Conservation (phyloP, 2,329 filamentous ascomycete species). For the Fusarium citri region DNA sequence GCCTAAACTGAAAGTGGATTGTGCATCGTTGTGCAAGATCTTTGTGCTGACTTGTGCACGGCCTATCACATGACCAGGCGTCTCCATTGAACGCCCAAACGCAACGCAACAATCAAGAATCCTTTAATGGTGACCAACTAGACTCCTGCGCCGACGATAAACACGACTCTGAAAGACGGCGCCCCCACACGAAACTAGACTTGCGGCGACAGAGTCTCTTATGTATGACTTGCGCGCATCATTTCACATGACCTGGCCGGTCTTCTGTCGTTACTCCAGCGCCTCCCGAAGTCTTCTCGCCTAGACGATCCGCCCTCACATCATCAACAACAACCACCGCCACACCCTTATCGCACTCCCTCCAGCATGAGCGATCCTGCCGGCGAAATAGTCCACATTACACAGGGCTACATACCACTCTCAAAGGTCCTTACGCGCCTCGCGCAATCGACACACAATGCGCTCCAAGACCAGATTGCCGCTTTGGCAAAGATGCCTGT, state of each 20-base stretch:
- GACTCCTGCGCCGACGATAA: conserved; percentile 3
- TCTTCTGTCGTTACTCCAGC: conserved; percentile 33
- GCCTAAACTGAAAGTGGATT: not conserved
- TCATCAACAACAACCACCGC: conserved; percentile 23
- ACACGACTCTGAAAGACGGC: not conserved
- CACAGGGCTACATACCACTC: conserved; percentile 80
- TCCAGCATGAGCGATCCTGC: conserved; percentile 68
- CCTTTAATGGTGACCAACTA: conserved; percentile 13
- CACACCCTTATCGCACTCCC: conserved; percentile 43
- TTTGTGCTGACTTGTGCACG: conserved; percentile 42
- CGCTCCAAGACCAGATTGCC: conserved; percentile 75
- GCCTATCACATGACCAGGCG: conserved; percentile 34
- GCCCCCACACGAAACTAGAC: not conserved
- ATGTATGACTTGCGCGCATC: conserved; percentile 22
- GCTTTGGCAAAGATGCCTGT: conserved; percentile 77
- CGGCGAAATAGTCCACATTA: conserved; percentile 76
- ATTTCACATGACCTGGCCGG: conserved; percentile 50
- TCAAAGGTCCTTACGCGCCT: conserved; percentile 80
- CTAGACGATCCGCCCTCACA: conserved; percentile 19
- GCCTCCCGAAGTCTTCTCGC: conserved; percentile 27
- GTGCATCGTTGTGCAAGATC: not conserved
- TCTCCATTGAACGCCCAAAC: conserved; percentile 12
- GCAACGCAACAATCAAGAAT: conserved; percentile 19
- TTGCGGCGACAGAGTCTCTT: not conserved
- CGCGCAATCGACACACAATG: conserved; percentile 85